These are phyloP conservation scores for Penicillium salamii DNA, from an alignment of 495 filamentous ascomycete species.

Conservation along the genomic window DNA sequence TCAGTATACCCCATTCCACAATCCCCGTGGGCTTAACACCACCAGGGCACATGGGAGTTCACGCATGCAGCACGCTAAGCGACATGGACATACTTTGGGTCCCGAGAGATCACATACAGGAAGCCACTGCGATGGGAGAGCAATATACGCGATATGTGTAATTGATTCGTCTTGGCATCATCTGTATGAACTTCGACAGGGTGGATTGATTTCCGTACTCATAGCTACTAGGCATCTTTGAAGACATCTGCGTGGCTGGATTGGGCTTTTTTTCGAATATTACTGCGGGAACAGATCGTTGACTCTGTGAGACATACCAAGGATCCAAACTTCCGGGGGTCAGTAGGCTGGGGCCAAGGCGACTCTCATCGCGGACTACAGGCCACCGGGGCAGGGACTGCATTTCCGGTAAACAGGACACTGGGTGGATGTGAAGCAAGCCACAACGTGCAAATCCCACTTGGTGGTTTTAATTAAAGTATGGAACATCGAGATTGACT, in stretches of 20 bases:
- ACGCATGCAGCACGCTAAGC: neutral
- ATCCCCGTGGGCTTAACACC: neutral
- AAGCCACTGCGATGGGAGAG: neutral
- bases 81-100: neutral
- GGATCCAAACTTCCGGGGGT: too few species aligned
- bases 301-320: too few species aligned
- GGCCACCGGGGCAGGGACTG: neutral
- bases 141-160: neutral
- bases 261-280: too few species aligned
- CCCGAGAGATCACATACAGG: neutral
- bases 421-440: neutral
- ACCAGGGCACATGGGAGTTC: neutral
- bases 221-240: too few species aligned
- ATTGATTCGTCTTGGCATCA: neutral
- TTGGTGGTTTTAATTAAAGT: neutral
- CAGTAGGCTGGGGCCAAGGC: too few species aligned
- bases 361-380: neutral
- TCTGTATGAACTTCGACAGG: neutral
- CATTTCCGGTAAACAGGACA: neutral
- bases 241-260: too few species aligned
- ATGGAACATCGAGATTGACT: neutral
- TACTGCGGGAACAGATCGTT: too few species aligned
- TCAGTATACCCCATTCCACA: neutral
- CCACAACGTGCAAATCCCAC: neutral
- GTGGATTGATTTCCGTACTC: neutral